Conservation (phyloP, 176 grass and related monocot species). For the Neostapfia colusana region DNA sequence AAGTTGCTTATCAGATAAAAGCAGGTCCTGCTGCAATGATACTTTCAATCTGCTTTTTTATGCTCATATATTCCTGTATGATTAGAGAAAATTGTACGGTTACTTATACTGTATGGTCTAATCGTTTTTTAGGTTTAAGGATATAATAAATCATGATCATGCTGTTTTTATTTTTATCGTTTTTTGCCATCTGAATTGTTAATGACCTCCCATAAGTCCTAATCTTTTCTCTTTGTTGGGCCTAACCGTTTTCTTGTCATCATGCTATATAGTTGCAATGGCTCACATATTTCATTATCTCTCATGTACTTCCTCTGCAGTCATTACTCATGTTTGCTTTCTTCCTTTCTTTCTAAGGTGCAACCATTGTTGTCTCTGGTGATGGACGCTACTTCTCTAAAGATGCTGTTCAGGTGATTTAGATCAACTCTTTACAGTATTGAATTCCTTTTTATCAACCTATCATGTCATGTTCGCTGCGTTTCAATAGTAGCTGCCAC, state of each 20-base stretch:
- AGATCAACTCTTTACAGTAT: slow-evolving; percentile 5
- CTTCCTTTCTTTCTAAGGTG: slow-evolving; percentile 53
- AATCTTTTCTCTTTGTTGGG: no score
- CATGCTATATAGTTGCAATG: no score
- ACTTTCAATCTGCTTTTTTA: not conserved
- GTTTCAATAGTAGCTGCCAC: not conserved
- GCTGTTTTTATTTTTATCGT: not conserved
- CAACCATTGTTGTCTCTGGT: slow-evolving; percentile 94
- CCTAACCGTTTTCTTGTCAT: no score
- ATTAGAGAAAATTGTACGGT: not conserved
- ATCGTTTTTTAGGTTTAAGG: not conserved
- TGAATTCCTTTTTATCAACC: not conserved
- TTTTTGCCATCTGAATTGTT: slow-evolving; percentile 1
- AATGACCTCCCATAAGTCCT: not conserved
- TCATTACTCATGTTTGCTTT: slow-evolving; percentile 10
- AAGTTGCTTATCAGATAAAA: slow-evolving; percentile 37
- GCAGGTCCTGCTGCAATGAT: not conserved
- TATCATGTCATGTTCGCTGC: not conserved
- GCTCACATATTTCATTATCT: not conserved
- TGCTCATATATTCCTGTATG: not conserved
- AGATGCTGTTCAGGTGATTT: slow-evolving; percentile 91
- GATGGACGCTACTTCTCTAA: slow-evolving; percentile 99
- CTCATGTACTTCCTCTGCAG: not conserved
- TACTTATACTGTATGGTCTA: not conserved
- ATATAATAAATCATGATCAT: slow-evolving; percentile 12